Evolutionary conservation across 805 yeast genomes (phyloP), one percentile per base, ranked within the genome.

Genomic region (Sugiyamaella americana): DNA sequence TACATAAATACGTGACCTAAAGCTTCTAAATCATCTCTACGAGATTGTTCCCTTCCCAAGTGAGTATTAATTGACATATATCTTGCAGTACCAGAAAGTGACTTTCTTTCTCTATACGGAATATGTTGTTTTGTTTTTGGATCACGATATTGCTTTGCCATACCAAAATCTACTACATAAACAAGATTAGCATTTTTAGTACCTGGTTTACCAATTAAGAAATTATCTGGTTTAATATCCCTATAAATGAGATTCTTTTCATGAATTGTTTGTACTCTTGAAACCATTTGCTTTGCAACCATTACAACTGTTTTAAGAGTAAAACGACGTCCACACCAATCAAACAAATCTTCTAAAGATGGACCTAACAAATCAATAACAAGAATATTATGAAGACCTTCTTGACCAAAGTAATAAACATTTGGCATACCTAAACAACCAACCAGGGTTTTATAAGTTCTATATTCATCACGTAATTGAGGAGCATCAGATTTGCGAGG

Each of bases 351-450:
- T 64, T 93, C 98, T 53, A 93, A 73, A 1, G 95, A 84, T 6
- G 98, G 98, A 10, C 98, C 98, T 58, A 93, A 74, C 39, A 93
- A 74, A 64, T 93, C 98, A 58, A 93, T 93, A 34, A 93, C 96
- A 53, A 93, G 72, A 44, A 93, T 88, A 65, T 91, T 89, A 71
- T 93, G 98, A 50, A 93, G 78, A 26, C 98, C 98, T 68, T 93
- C 98, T 64, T 93, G 98, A 50, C 98, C 98, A 65, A 91, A 91
- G 65, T 88, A 93, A 69, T 93, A 93, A n/a, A 96, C 98, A 59
- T 82, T 80, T 44, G 98, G 98, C 44, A 93, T 82, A 41, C 98
- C 98, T 38, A 72, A 74, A 43, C 82, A 76, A 17, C 94, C 95
- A 48, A 80, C 79, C 43, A 93, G 72, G 47, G 87, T 84, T 60